These are phyloP conservation scores for Suillus subalutaceus DNA, from an alignment of 768 basidiomycete genomes.

Conservation along the genomic window DNA sequence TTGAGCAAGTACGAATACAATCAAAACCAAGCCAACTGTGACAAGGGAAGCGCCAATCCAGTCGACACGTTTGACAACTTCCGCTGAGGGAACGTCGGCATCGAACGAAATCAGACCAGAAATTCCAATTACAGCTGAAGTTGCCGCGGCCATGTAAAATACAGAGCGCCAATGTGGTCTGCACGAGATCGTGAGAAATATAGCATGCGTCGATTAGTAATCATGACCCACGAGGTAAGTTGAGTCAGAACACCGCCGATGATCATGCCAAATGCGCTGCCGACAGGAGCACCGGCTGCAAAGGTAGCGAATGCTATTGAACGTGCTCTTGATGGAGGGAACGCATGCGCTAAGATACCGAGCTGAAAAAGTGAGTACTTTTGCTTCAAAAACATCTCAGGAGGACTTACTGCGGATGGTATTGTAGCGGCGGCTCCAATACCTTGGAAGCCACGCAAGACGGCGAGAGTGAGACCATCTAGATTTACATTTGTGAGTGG, in stretches of 20 bases:
- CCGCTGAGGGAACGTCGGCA: slow-evolving; percentile 45
- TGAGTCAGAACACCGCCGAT: slow-evolving; percentile 77
- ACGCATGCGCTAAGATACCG: slow-evolving; percentile 81
- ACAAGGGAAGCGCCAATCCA: slow-evolving; percentile 77
- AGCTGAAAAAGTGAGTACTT: slow-evolving; percentile 43
- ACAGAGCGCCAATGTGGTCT: slow-evolving; percentile 65
- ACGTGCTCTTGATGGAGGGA: slow-evolving; percentile 68
- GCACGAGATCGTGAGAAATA: slow-evolving; percentile 2
- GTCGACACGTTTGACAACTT: slow-evolving; percentile 58
- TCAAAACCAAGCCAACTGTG: slow-evolving; percentile 66
- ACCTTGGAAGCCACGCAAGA: slow-evolving; percentile 80
- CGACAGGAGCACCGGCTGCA: slow-evolving; percentile 82
- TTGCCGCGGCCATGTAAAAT: slow-evolving; percentile 61
- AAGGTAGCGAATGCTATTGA: slow-evolving; percentile 83
- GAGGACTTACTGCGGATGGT: slow-evolving; percentile 60
- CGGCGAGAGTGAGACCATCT: slow-evolving; percentile 64
- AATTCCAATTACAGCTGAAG: slow-evolving; percentile 54
- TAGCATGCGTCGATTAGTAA: not conserved
- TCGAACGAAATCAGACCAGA: slow-evolving; percentile 66
- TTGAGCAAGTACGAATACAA: slow-evolving; percentile 75
- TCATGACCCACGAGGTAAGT: slow-evolving; percentile 37
- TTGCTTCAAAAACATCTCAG: not conserved
- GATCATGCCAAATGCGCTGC: slow-evolving; percentile 68
- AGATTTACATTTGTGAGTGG: not conserved
- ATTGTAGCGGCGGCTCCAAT: slow-evolving; percentile 77